Evolutionary conservation across 2,329 filamentous ascomycete genomes (phyloP).

Genomic region (Boeremia exigua): DNA sequence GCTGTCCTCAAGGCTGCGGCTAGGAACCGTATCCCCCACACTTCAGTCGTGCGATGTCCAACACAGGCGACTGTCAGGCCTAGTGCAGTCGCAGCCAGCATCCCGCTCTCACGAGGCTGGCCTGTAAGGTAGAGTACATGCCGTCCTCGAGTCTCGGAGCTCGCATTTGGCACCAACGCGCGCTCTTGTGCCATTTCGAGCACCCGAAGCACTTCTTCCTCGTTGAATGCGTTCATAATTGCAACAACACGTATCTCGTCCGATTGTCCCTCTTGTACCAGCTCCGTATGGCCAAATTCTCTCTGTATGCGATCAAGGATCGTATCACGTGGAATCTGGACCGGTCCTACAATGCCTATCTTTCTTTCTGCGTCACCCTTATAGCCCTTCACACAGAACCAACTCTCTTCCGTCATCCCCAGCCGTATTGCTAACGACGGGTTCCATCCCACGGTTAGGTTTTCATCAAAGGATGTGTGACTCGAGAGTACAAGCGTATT

Average conservation of each 20-base stretch:
- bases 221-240: slow-evolving; percentile 52
- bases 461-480: slow-evolving; percentile 48
- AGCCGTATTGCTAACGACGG: slow-evolving; percentile 39
- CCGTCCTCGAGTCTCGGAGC: slow-evolving; percentile 26
- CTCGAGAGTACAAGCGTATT: slow-evolving; percentile 42
- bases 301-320: slow-evolving; percentile 28
- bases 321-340: slow-evolving; percentile 16
- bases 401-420: slow-evolving; percentile 34
- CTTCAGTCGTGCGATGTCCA: slow-evolving; percentile 47
- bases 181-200: slow-evolving; percentile 33
- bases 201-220: slow-evolving; percentile 46
- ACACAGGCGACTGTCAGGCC: slow-evolving; percentile 48
- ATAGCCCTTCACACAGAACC: slow-evolving; percentile 48
- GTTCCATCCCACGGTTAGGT: slow-evolving; percentile 50
- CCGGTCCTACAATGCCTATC: slow-evolving; percentile 46
- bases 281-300: slow-evolving; percentile 38
- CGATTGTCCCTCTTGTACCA: slow-evolving; percentile 29
- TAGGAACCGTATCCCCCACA: slow-evolving; percentile 50
- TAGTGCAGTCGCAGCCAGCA: slow-evolving; percentile 39
- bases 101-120: slow-evolving; percentile 42
- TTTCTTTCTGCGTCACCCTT: slow-evolving; percentile 47
- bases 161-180: slow-evolving; percentile 29
- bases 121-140: slow-evolving; percentile 50
- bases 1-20: slow-evolving; percentile 32
- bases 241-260: slow-evolving; percentile 39